phyloP scores from a whole-genome alignment of 176 grass and related monocot genomes.

The Saccharum spontaneum region DNA sequence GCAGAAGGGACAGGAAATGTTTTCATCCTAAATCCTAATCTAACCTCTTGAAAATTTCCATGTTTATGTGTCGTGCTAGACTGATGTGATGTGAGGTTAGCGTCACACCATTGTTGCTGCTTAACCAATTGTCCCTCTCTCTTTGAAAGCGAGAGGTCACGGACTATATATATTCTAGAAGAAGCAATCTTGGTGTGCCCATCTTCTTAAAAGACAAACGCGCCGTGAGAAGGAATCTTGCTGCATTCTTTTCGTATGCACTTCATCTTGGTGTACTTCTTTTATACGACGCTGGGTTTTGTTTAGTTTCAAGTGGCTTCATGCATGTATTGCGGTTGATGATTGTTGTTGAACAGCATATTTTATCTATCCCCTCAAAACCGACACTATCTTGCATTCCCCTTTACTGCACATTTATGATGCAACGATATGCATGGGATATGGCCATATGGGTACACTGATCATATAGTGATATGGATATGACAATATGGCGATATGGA shows the following conservation, averaged over 20 bases:
- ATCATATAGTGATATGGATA: not conserved
- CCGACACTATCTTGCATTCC: not conserved
- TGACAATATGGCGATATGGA: not conserved
- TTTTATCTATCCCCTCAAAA: not conserved
- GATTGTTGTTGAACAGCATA: conserved; percentile 9
- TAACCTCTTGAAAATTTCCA: not conserved
- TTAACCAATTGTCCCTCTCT: conserved; percentile 33
- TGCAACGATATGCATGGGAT: not conserved
- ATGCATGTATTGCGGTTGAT: not conserved
- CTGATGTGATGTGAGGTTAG: conserved; percentile 14
- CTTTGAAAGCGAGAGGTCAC: conserved; percentile 6
- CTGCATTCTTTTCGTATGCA: conserved; percentile 5
- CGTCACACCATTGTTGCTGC: conserved; percentile 38
- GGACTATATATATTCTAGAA: conserved; percentile 20
- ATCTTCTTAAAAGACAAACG: conserved; percentile 4
- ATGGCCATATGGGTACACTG: not conserved
- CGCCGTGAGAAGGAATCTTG: conserved; percentile 27
- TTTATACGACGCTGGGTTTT: not conserved
- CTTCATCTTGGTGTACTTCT: conserved; percentile 4
- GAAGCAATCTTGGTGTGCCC: conserved; percentile 32
- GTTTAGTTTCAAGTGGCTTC: conserved; percentile 12
- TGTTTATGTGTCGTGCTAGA: not conserved
- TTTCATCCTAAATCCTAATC: not conserved
- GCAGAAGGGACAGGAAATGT: not conserved
- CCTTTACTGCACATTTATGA: not conserved